Conservation (phyloP, 176 grass and related monocot genomes). For the Phyllostachys edulis region DNA sequence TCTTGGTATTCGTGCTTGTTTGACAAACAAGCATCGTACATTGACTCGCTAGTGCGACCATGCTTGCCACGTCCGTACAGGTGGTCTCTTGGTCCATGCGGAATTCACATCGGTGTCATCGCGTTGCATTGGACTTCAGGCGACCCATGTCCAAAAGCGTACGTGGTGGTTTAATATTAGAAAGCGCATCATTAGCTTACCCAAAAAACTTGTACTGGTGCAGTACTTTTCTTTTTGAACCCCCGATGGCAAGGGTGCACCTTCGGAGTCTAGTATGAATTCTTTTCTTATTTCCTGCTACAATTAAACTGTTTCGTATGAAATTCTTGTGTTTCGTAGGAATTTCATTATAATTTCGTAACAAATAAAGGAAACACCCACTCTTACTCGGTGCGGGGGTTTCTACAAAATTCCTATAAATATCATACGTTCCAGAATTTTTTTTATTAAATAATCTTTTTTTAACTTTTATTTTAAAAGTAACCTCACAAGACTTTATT, state of each 20-base stretch:
- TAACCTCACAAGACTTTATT: no score
- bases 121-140: not conserved
- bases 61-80: not conserved
- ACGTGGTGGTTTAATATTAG: not conserved
- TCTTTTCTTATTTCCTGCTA: not conserved
- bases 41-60: not conserved
- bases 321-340: not conserved
- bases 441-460: no score
- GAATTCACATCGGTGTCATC: not conserved
- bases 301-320: not conserved
- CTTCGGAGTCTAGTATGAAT: not conserved
- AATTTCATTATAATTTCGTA: not conserved
- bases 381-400: not conserved
- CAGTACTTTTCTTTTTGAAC: not conserved
- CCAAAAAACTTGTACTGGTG: not conserved
- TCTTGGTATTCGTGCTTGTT: not conserved
- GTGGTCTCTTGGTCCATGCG: not conserved
- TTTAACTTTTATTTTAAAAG: no score
- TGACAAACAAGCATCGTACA: not conserved
- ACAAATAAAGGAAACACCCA: not conserved
- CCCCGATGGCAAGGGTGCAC: not conserved
- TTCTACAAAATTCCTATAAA: not conserved
- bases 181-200: not conserved
- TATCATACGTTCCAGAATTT: no score
- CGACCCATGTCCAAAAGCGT: not conserved